Conservation (phyloP, 345 rosid genomes). For the Trapa bicornis region DNA sequence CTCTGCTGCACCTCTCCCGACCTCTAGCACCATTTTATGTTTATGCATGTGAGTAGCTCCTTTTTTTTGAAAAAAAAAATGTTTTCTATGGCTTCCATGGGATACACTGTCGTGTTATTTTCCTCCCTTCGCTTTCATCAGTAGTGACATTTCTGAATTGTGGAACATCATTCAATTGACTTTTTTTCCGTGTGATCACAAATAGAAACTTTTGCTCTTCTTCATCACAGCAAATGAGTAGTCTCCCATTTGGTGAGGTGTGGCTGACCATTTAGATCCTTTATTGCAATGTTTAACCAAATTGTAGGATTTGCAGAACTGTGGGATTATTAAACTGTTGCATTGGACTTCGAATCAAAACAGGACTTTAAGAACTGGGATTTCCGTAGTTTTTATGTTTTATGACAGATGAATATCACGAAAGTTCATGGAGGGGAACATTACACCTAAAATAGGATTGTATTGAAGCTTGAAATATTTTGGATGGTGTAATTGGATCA, state of each 20-base stretch:
- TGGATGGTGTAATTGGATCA: neutral
- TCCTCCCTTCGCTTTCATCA: neutral
- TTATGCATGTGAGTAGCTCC: slow-evolving; percentile 46
- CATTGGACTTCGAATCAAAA: neutral
- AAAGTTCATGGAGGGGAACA: neutral
- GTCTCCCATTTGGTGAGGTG: neutral
- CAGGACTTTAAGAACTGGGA: neutral
- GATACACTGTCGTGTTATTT: too few relatives aligned
- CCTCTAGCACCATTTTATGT: slow-evolving; percentile 50
- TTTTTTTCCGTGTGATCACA: neutral
- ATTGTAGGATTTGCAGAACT: neutral
- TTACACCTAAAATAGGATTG: neutral
- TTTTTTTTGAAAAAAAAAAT: too few relatives aligned
- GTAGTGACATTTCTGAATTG: neutral
- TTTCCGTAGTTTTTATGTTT: neutral
- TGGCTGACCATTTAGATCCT: neutral
- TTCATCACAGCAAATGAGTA: neutral
- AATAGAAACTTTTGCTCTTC: neutral
- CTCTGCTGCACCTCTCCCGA: slow-evolving; percentile 98
- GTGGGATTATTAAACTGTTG: neutral
- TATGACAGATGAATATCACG: neutral
- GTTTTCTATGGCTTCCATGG: neutral
- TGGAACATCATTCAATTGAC: neutral
- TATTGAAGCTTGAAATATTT: neutral
- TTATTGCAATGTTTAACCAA: neutral